Percentiles rank a stretch among this genome's conserved stretches.
phyloP scores from a whole-genome alignment of 1,284 basidiomycete species.

The Ganoderma lucidum region DNA sequence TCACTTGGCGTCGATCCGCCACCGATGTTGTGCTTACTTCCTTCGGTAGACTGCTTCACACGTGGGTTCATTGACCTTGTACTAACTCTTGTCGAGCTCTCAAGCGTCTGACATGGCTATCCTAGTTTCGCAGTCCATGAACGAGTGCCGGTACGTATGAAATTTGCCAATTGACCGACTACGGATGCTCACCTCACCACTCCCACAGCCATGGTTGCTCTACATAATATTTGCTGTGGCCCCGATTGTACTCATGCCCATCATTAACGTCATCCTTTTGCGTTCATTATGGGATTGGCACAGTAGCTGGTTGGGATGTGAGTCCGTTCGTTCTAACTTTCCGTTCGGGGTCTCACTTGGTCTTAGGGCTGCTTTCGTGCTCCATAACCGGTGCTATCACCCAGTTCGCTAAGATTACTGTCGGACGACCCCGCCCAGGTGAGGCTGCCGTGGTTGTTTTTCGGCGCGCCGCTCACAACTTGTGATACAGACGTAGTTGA shows the following conservation, averaged over 20 bases:
- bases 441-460: constrained; percentile 17
- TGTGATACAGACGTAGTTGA: constrained; percentile 71
- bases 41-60: constrained; percentile 54
- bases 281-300: constrained; percentile 92
- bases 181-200: neutral
- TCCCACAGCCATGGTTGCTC: constrained; percentile 48
- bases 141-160: constrained; percentile 75
- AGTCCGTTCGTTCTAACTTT: constrained; percentile 38
- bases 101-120: neutral
- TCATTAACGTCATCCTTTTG: constrained; percentile 75
- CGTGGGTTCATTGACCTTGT: constrained; percentile 51
- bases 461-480: neutral
- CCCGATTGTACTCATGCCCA: constrained; percentile 72
- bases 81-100: neutral
- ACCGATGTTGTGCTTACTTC: neutral
- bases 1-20: neutral
- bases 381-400: constrained; percentile 84
- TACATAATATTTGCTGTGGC: constrained; percentile 75
- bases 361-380: constrained; percentile 75
- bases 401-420: constrained; percentile 86
- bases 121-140: constrained; percentile 81
- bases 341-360: constrained; percentile 10
- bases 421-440: constrained; percentile 91
- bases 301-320: constrained; percentile 79
- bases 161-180: neutral